These are phyloP conservation scores for Bruguiera sexangula DNA, from an alignment of 345 rosid genomes.

Conservation along the genomic window DNA sequence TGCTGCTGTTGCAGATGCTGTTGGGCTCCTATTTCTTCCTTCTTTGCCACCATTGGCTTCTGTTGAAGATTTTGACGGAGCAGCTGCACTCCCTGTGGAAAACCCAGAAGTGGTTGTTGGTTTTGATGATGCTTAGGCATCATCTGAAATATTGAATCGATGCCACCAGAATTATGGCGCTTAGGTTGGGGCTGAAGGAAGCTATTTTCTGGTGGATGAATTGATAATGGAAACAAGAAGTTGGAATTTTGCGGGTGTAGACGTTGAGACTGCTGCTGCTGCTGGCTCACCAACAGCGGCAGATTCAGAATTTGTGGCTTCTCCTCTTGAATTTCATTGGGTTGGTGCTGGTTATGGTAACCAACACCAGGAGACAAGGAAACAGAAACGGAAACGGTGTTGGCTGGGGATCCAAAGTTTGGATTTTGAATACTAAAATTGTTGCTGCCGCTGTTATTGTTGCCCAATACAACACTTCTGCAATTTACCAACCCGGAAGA, in stretches of 20 bases:
- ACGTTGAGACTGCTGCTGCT: constrained; percentile 34
- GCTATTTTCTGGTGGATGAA: constrained; percentile 25
- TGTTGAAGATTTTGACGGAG: constrained; percentile 35
- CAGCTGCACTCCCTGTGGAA: constrained; percentile 37
- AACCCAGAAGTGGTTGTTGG: constrained; percentile 31
- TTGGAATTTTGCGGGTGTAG: constrained; percentile 28
- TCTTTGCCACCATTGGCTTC: constrained; percentile 31
- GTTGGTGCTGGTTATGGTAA: constrained; percentile 29
- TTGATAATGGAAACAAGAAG: constrained; percentile 28
- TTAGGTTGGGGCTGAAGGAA: constrained; percentile 41
- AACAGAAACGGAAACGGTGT: constrained; percentile 18
- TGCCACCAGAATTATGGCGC: constrained; percentile 37
- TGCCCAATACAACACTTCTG: constrained; percentile 22
- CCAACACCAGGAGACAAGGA: constrained; percentile 28
- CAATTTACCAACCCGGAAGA: constrained; percentile 28
- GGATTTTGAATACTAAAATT: constrained; percentile 24
- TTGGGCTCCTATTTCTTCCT: constrained; percentile 22
- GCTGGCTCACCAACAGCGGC: constrained; percentile 29
- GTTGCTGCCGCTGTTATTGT: constrained; percentile 11
- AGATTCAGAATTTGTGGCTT: constrained; percentile 38
- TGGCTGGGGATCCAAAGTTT: constrained; percentile 23
- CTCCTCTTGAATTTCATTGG: constrained; percentile 31
- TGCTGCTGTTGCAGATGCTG: constrained; percentile 4
- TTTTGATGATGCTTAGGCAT: constrained; percentile 27
- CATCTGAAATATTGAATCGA: constrained; percentile 27